Percentiles rank a stretch among this genome's conserved stretches.
Evolutionary conservation across 768 basidiomycete species (phyloP).

Genomic region (Ephemerocybe angulata): DNA sequence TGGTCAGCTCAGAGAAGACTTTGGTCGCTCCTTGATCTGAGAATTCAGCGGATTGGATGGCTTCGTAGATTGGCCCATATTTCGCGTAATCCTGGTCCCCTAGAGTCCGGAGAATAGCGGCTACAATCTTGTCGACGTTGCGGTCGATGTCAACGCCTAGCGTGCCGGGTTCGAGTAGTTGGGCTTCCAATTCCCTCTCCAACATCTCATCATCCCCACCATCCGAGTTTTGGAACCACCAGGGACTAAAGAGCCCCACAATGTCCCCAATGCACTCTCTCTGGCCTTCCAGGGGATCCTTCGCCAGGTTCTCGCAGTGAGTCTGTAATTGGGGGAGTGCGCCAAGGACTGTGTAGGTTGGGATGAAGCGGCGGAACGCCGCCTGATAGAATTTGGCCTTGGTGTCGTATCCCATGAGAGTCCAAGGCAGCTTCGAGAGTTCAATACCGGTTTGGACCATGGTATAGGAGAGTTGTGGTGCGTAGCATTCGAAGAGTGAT

Average conservation of each 20-base stretch:
- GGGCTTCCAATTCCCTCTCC: slow-evolving; percentile 8
- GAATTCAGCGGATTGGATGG: slow-evolving; percentile 39
- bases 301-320: slow-evolving; percentile 62
- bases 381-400: slow-evolving; percentile 63
- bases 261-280: slow-evolving; percentile 66
- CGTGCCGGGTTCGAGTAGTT: slow-evolving; percentile 7
- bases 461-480: slow-evolving; percentile 69
- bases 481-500: slow-evolving; percentile 73
- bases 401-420: slow-evolving; percentile 71
- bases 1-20: slow-evolving; percentile 49
- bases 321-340: slow-evolving; percentile 45
- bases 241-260: slow-evolving; percentile 57
- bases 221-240: slow-evolving; percentile 28
- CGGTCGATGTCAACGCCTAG: slow-evolving; percentile 21
- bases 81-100: slow-evolving; percentile 63
- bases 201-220: slow-evolving; percentile 10
- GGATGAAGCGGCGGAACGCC: slow-evolving; percentile 64
- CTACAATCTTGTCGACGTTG: slow-evolving; percentile 54
- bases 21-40: slow-evolving; percentile 33
- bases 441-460: slow-evolving; percentile 50
- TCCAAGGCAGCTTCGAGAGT: slow-evolving; percentile 61
- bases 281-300: slow-evolving; percentile 46
- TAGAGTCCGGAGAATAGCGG: slow-evolving; percentile 57
- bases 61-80: slow-evolving; percentile 45
- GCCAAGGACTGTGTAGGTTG: slow-evolving; percentile 55